These are phyloP conservation scores for Leccinum imitatum DNA, from an alignment of 768 basidiomycete genomes.

Conservation along the genomic window DNA sequence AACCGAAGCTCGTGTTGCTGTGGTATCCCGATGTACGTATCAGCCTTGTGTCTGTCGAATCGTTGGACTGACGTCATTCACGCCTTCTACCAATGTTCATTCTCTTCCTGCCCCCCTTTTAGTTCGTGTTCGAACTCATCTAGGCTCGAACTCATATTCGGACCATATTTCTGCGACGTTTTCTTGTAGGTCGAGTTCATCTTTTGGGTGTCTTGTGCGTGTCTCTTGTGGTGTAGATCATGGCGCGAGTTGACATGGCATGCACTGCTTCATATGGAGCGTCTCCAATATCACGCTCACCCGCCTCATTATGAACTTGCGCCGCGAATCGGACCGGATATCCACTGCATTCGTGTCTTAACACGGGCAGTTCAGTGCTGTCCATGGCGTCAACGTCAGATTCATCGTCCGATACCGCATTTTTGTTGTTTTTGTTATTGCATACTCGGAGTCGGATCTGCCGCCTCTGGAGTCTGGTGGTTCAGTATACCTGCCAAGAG, in stretches of 20 bases:
- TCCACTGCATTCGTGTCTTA: too few species aligned
- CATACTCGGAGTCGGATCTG: too few species aligned
- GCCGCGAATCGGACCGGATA: constrained; percentile 15
- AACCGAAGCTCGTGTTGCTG: constrained; percentile 23
- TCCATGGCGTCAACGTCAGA: too few species aligned
- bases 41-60: neutral
- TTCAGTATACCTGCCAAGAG: too few species aligned
- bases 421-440: too few species aligned
- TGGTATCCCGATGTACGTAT: constrained; percentile 31
- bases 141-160: too few species aligned
- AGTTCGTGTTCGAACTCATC: constrained; percentile 7
- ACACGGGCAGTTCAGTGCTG: too few species aligned
- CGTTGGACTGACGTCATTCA: neutral
- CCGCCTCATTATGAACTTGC: constrained; percentile 36
- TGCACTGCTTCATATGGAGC: constrained; percentile 26
- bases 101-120: neutral
- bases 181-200: constrained; percentile 17
- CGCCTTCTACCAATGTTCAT: neutral
- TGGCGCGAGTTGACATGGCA: neutral
- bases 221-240: neutral
- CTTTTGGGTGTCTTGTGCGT: constrained; percentile 27
- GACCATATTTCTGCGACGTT: neutral
- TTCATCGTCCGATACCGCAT: too few species aligned
- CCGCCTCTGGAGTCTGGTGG: too few species aligned
- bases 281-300: constrained; percentile 34